A percentile compares a stretch with the other conserved stretches of the same genome.
Conservation (phyloP, 2,329 filamentous ascomycete genomes). For the Cercospora berteroae region DNA sequence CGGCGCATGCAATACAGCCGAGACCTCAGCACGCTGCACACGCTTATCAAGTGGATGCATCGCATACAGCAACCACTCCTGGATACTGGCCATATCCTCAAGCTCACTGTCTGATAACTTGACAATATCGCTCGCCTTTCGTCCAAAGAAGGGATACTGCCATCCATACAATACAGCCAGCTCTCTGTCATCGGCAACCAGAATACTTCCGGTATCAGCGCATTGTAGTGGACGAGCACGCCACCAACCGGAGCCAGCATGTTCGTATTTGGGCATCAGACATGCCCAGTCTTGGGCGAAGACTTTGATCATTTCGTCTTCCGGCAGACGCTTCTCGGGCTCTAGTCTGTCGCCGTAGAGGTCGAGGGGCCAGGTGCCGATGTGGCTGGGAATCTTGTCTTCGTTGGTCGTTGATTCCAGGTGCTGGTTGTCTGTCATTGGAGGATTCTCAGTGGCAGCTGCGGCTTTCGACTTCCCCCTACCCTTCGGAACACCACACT, state of each 20-base stretch:
- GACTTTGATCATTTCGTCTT: conserved; percentile 5
- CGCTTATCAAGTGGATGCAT: conserved; percentile 4
- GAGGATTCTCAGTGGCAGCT: rapidly evolving
- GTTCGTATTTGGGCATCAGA: conserved; percentile 8
- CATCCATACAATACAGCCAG: conserved; percentile 6
- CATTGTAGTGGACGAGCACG: conserved; percentile 12
- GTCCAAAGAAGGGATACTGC: background rate
- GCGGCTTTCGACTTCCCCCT: background rate
- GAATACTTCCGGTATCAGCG: conserved; percentile 9
- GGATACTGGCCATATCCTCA: background rate
- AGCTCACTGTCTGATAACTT: background rate
- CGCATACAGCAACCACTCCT: background rate
- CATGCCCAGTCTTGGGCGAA: conserved; percentile 12
- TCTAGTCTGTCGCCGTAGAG: conserved; percentile 1
- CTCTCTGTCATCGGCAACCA: conserved; percentile 5
- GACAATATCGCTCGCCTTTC: background rate
- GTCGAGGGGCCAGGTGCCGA: background rate
- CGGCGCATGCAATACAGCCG: background rate
- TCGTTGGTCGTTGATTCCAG: background rate
- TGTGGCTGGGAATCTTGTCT: background rate
- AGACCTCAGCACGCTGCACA: background rate
- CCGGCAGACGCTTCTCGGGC: background rate
- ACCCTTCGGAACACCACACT: background rate
- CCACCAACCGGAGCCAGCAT: conserved; percentile 12
- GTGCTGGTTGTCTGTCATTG: background rate